These are phyloP conservation scores for Boletales sp. DNA, from an alignment of 768 basidiomycete species.

Conservation along the genomic window DNA sequence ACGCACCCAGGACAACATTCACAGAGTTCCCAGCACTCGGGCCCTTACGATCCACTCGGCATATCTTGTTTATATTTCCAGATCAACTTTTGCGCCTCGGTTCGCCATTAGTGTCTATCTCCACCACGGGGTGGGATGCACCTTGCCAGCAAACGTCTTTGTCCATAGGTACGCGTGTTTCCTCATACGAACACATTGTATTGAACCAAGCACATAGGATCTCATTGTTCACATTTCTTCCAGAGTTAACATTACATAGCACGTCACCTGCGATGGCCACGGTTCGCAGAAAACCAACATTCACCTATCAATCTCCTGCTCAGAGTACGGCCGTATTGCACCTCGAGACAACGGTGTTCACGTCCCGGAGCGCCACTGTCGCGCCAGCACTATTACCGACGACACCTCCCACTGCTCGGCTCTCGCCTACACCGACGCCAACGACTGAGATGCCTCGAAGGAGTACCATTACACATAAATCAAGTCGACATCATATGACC, in stretches of 20 bases:
- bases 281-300: slow-evolving; percentile 53
- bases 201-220: slow-evolving; percentile 10
- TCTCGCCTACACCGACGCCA: neutral
- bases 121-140: slow-evolving; percentile 22
- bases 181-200: neutral
- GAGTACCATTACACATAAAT: slow-evolving; percentile 16
- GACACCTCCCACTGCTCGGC: slow-evolving; percentile 10
- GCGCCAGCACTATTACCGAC: slow-evolving; percentile 5
- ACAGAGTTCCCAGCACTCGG: slow-evolving; percentile 7
- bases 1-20: slow-evolving; percentile 6
- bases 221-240: slow-evolving; percentile 2
- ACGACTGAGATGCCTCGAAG: slow-evolving; percentile 10
- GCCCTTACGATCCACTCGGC: slow-evolving; percentile 6
- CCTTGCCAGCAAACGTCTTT: slow-evolving; percentile 8
- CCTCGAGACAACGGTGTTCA: slow-evolving; percentile 19
- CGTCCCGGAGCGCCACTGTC: slow-evolving; percentile 13
- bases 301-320: slow-evolving; percentile 58
- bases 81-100: slow-evolving; percentile 6
- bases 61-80: slow-evolving; percentile 24
- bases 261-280: slow-evolving; percentile 16
- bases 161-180: slow-evolving; percentile 19
- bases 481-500: slow-evolving; percentile 21
- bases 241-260: slow-evolving; percentile 5
- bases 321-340: slow-evolving; percentile 27
- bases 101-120: slow-evolving; percentile 13